Base-by-base conservation (phyloP, 2,329 filamentous ascomycete genomes). In the Diplodia corticola region DNA sequence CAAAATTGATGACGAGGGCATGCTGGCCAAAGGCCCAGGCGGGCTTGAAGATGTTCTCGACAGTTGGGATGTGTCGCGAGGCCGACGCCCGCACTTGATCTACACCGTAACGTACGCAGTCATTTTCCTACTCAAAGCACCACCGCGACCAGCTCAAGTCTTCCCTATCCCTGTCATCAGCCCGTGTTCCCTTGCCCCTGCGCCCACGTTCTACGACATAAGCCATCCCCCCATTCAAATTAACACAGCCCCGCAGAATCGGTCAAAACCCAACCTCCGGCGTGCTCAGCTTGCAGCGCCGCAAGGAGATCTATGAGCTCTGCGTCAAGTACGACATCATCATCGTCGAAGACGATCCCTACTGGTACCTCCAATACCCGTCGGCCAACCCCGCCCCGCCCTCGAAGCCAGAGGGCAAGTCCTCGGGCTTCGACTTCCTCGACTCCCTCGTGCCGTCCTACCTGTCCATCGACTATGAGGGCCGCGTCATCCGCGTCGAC, bases 281-380 rank as follows among this genome's bases (percentile, higher is more conserved):
- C 35, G 88, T 91, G 2, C 82, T 96, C 2, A 89, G 90, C 2
- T 76, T 95, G 10, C 80, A 89, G 72, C 88, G 94, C 48, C 86
- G 91, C 65, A 90, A 86, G 72, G 88, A 93, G 61, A 85, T 97
- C 30, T 97, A 97, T 75, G 86, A 84, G 20, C 76, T 97, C 15
- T 95, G 91, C 79, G 88, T 88, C 75, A 86, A 89, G 75, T 96
- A 92, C 79, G 93, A 97, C 77, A 86, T 97, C 69, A 86, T 97
- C 73, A 97, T 97, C 70, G 81, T 96, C 68, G 94, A 98, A 78
- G 94, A 98, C 72, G 93, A 97, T 69, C 94, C 94, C 5, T 97
- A 97, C 81, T 97, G 92, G 91, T 94, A 95, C 77, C 83, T 98
- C 9, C 94, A 97, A 76, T 97, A 87, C 77, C 92, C 92, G 0